Percentiles rank a stretch among this genome's conserved stretches.
Conservation (phyloP, 257 asterid genomes). For the Fraxinus cuspidata region DNA sequence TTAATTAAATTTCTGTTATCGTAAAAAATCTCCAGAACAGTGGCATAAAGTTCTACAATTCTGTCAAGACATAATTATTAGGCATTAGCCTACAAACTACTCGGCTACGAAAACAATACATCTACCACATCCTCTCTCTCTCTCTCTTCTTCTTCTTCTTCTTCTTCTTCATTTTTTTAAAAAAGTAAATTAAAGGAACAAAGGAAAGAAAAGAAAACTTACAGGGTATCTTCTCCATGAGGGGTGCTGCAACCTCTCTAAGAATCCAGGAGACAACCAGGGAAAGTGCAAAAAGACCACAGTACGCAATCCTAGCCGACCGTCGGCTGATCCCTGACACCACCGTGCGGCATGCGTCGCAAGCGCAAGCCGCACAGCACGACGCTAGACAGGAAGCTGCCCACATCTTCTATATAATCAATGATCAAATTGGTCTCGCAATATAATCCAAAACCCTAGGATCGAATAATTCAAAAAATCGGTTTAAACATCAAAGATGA, state of each 20-base stretch:
- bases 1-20: background rate
- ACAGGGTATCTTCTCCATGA: conserved; percentile 88
- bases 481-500: background rate
- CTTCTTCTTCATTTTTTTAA: too few relatives aligned
- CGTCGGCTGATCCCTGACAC: conserved; percentile 84
- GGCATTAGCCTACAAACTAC: background rate
- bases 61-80: background rate
- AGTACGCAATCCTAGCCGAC: conserved; percentile 86
- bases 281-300: conserved; percentile 81
- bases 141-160: too few relatives aligned
- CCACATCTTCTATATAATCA: conserved; percentile 56
- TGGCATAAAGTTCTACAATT: background rate
- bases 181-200: background rate
- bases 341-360: conserved; percentile 73
- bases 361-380: conserved; percentile 84
- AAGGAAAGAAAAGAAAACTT: conserved; percentile 15
- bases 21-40: background rate
- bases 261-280: conserved; percentile 84
- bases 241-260: conserved; percentile 88
- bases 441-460: conserved; percentile 9
- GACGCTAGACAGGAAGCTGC: conserved; percentile 91
- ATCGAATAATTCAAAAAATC: background rate
- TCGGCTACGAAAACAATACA: background rate
- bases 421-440: conserved; percentile 30
- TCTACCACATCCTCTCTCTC: background rate